Conservation (phyloP, 345 rosid species). For the Psidium friedrichsthalianum region DNA sequence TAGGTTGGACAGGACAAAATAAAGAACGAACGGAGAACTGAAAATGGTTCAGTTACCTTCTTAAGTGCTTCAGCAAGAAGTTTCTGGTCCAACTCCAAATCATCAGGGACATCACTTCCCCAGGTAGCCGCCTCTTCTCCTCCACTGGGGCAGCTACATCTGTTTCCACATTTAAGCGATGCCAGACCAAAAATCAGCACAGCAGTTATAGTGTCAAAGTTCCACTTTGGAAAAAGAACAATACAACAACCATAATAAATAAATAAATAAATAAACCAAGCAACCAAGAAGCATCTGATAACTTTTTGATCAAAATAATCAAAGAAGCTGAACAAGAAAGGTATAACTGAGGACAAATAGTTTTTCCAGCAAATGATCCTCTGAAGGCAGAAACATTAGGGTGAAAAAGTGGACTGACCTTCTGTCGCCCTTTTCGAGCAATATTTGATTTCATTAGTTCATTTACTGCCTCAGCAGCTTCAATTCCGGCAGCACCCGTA, state of each 20-base stretch:
- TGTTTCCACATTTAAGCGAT: background rate
- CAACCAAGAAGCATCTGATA: background rate
- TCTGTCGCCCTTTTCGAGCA: conserved; percentile 40
- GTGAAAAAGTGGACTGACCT: conserved; percentile 15
- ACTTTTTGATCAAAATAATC: background rate
- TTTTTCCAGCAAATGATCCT: background rate
- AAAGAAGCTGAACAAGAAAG: background rate
- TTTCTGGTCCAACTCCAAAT: conserved; percentile 52
- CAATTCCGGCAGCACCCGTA: conserved; percentile 71
- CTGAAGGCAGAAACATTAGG: background rate
- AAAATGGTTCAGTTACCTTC: conserved; percentile 28
- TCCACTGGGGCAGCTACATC: conserved; percentile 32
- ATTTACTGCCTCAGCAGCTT: conserved; percentile 65
- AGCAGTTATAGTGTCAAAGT: background rate
- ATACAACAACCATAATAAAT: background rate
- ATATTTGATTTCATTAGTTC: conserved; percentile 68
- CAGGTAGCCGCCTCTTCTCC: conserved; percentile 61
- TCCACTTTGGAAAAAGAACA: background rate
- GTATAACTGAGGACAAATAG: background rate
- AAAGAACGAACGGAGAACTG: background rate
- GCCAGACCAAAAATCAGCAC: background rate
- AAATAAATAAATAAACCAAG: background rate
- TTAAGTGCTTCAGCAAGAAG: conserved; percentile 50
- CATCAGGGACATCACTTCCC: conserved; percentile 73
- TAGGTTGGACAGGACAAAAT: background rate